These are phyloP conservation scores for Globisporangium alternatum DNA, from an alignment of 352 stramenopile species.

Conservation along the genomic window DNA sequence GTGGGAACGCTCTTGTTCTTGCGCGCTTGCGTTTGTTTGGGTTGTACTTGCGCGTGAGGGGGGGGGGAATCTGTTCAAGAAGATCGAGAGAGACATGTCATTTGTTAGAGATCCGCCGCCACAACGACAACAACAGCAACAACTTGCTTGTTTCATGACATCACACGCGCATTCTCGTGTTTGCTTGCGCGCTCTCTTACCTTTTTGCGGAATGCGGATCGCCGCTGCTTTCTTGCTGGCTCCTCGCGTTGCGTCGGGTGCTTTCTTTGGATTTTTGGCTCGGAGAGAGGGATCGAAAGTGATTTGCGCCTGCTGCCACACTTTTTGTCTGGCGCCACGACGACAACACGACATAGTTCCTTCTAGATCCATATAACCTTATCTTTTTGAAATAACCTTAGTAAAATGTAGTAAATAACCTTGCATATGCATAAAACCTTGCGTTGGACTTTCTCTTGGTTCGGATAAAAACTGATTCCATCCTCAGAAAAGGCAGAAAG, in stretches of 20 bases:
- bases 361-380: slow-evolving; percentile 6
- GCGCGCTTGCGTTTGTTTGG: neutral
- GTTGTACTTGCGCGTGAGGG: neutral
- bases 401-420: too few species aligned
- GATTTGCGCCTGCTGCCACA: slow-evolving; percentile 3
- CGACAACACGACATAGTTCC: slow-evolving; percentile 5
- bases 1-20: neutral
- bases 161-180: neutral
- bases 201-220: slow-evolving; percentile 7
- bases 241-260: neutral
- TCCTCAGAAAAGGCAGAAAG: too few species aligned
- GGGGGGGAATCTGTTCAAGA: neutral
- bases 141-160: neutral
- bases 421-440: neutral
- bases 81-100: neutral
- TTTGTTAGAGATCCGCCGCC: neutral
- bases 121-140: neutral
- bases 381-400: neutral
- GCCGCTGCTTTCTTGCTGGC: neutral
- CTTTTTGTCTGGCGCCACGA: neutral
- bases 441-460: neutral
- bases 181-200: neutral
- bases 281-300: slow-evolving; percentile 4
- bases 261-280: slow-evolving; percentile 9
- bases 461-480: neutral